These are phyloP conservation scores for Wickerhamiella shivajii DNA, from an alignment of 805 yeast genomes.

Conservation along the genomic window DNA sequence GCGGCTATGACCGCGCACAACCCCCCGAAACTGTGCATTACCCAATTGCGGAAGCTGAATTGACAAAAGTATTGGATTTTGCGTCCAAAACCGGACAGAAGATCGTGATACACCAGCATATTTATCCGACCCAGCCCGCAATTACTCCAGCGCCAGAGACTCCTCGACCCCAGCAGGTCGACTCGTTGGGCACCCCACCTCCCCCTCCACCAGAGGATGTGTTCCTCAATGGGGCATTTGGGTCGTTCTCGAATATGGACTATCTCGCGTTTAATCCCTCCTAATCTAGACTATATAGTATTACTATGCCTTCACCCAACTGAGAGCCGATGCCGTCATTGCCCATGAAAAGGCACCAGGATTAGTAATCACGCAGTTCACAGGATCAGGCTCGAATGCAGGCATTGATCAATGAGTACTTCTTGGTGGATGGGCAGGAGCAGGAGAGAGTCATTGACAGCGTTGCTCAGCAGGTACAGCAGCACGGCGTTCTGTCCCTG, in stretches of 20 bases:
- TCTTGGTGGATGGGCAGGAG: conserved; percentile 12
- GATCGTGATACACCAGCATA: conserved; percentile 70
- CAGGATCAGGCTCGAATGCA: too few species aligned
- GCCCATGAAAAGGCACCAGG: too few species aligned
- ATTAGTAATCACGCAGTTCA: too few species aligned
- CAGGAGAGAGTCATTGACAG: conserved; percentile 1
- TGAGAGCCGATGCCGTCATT: too few species aligned
- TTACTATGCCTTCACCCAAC: too few species aligned
- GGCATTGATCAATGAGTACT: conserved; percentile 16
- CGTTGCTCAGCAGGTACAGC: conserved; percentile 6
- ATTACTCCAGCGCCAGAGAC: background rate
- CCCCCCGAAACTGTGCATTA: conserved; percentile 12
- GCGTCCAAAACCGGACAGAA: conserved; percentile 19
- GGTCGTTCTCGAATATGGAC: conserved; percentile 6
- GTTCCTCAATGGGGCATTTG: conserved; percentile 5
- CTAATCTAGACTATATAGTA: too few species aligned
- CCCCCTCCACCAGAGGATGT: conserved; percentile 3
- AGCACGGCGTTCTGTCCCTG: conserved; percentile 20
- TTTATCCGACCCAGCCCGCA: conserved; percentile 24
- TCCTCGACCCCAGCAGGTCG: background rate
- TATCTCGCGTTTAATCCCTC: conserved; percentile 19
- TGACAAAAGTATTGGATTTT: conserved; percentile 17
- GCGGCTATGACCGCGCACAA: conserved; percentile 1
- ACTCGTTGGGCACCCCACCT: conserved; percentile 2
- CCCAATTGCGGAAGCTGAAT: conserved; percentile 15